Evolutionary conservation across 768 basidiomycete species (phyloP).

Genomic region (Tricholoma bakamatsutake): DNA sequence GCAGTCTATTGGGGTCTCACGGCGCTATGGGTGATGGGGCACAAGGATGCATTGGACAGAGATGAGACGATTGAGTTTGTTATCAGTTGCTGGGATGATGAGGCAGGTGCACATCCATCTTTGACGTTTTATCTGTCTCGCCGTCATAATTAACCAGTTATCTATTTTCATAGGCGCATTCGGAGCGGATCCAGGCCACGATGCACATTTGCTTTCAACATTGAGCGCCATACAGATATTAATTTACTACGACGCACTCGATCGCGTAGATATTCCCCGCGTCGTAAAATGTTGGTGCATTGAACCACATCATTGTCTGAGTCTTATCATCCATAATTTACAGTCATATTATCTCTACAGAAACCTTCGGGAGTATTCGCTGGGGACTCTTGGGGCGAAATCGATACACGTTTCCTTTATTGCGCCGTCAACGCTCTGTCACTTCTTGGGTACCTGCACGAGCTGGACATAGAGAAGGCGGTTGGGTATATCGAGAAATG

Average conservation of each 20-base stretch:
- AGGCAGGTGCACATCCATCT: slow-evolving; percentile 52
- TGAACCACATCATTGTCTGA: not conserved
- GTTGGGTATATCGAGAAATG: slow-evolving; percentile 71
- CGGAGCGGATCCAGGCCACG: slow-evolving; percentile 89
- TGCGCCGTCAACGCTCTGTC: slow-evolving; percentile 82
- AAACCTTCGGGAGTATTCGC: slow-evolving; percentile 84
- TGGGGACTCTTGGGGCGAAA: slow-evolving; percentile 89
- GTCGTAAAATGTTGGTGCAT: slow-evolving; percentile 63
- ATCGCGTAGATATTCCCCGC: slow-evolving; percentile 62
- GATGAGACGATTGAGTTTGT: slow-evolving; percentile 88
- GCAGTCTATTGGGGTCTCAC: slow-evolving; percentile 96
- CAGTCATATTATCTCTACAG: slow-evolving; percentile 83
- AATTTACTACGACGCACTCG: slow-evolving; percentile 74
- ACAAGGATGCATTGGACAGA: slow-evolving; percentile 69
- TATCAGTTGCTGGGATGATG: slow-evolving; percentile 92
- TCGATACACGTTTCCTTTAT: slow-evolving; percentile 87
- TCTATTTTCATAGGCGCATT: slow-evolving; percentile 61
- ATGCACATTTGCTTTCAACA: slow-evolving; percentile 83
- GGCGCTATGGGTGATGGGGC: slow-evolving; percentile 77
- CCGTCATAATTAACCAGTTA: not conserved
- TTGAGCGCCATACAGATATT: slow-evolving; percentile 92
- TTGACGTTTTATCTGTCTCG: not conserved
- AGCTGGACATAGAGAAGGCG: slow-evolving; percentile 61
- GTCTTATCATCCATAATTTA: not conserved
- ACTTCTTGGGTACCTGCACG: slow-evolving; percentile 68